Evolutionary conservation across 2,329 filamentous ascomycete genomes (phyloP).

Genomic region (Emericellopsis cladophorae): DNA sequence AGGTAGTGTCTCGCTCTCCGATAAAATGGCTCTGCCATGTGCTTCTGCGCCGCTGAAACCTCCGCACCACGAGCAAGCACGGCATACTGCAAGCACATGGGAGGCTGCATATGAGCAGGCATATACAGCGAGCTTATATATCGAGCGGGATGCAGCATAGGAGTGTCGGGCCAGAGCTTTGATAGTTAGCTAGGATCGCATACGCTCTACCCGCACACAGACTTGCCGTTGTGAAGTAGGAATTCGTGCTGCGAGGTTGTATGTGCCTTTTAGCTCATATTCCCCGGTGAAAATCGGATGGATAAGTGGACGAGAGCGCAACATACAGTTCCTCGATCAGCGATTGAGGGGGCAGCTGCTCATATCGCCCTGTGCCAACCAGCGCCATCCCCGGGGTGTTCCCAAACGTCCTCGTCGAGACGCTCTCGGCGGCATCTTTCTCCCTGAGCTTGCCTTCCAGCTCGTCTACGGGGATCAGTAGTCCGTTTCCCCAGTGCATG

Average conservation of each 20-base stretch:
- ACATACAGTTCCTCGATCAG: constrained; percentile 14
- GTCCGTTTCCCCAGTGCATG: neutral
- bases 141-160: constrained; percentile 62
- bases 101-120: constrained; percentile 61
- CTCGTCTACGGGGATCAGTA: constrained; percentile 6
- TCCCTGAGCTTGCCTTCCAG: constrained; percentile 10
- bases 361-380: constrained; percentile 13
- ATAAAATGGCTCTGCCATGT: constrained; percentile 65
- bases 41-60: constrained; percentile 53
- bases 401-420: neutral
- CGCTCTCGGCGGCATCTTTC: constrained; percentile 3
- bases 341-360: constrained; percentile 13
- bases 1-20: constrained; percentile 68
- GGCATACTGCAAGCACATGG: constrained; percentile 67
- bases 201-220: no score
- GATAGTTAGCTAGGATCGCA: no score
- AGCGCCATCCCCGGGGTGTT: constrained; percentile 6
- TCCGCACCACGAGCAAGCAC: constrained; percentile 67
- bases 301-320: no score
- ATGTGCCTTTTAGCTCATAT: no score
- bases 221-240: constrained; percentile 44
- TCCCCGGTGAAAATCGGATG: no score
- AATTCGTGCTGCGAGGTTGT: constrained; percentile 1
- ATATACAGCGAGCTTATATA: constrained; percentile 59
- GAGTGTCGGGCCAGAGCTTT: constrained; percentile 55